Conservation (phyloP, 2,329 filamentous ascomycete genomes). For the Colletotrichum sp. region DNA sequence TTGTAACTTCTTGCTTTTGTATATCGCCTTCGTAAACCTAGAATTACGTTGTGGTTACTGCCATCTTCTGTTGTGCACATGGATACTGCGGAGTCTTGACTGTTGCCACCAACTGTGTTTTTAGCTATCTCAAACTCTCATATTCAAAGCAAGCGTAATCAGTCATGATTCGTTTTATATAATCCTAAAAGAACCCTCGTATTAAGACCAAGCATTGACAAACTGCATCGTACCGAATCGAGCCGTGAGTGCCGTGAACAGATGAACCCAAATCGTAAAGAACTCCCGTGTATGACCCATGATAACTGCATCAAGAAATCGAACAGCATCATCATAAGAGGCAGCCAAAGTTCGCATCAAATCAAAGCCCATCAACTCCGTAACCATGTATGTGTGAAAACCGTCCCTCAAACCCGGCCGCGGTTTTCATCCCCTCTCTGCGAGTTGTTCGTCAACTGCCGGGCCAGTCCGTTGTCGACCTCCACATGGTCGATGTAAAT, state of each 20-base stretch:
- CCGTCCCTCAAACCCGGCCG: background rate
- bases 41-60: background rate
- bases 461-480: slow-evolving; percentile 9
- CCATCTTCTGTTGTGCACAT: background rate
- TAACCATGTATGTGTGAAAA: background rate
- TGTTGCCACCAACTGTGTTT: background rate
- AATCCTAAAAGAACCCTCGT: background rate
- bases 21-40: background rate
- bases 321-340: background rate
- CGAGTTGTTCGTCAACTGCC: slow-evolving; percentile 4
- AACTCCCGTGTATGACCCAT: background rate
- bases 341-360: background rate
- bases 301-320: background rate
- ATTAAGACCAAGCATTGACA: background rate
- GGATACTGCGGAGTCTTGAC: background rate
- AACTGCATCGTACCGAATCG: background rate
- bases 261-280: background rate
- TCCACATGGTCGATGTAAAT: slow-evolving; percentile 26
- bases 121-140: background rate
- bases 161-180: background rate
- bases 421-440: slow-evolving; percentile 5
- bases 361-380: background rate
- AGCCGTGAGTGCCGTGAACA: background rate
- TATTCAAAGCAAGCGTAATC: background rate
- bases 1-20: rapidly evolving